phyloP scores from a whole-genome alignment of 2,329 filamentous ascomycete genomes.

The Colletotrichum kahawae region DNA sequence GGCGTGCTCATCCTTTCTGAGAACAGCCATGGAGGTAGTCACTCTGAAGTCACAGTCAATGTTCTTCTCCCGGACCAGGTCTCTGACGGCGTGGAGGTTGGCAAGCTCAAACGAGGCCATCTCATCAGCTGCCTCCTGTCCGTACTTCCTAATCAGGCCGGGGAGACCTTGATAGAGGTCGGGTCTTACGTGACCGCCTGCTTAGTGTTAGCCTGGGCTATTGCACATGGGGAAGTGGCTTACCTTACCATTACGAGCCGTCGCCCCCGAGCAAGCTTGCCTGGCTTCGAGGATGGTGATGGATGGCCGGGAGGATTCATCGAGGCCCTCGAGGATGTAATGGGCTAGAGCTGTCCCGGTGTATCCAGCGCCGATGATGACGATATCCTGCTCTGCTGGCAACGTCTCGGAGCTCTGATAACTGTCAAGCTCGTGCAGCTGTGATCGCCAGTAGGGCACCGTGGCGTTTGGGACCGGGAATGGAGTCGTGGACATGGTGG shows the following conservation, averaged over 20 bases:
- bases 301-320: background rate
- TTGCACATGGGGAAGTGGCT: fast-evolving
- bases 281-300: constrained; percentile 22
- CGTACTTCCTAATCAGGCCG: constrained; percentile 11
- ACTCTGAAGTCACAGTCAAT: constrained; percentile 21
- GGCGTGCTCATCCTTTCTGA: background rate
- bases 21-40: constrained; percentile 11
- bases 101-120: constrained; percentile 25
- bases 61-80: background rate
- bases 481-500: background rate
- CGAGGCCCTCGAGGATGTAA: background rate
- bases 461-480: constrained; percentile 5
- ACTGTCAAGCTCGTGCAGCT: constrained; percentile 18
- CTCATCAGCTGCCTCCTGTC: constrained; percentile 26
- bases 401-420: constrained; percentile 11
- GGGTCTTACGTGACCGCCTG: constrained; percentile 20
- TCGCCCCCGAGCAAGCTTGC: constrained; percentile 18
- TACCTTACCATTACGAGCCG: constrained; percentile 20
- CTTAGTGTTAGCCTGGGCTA: background rate
- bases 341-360: constrained; percentile 7
- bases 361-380: constrained; percentile 22
- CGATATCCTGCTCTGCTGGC: constrained; percentile 13
- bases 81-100: constrained; percentile 19
- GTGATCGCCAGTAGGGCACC: constrained; percentile 10
- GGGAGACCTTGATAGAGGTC: constrained; percentile 13